These are phyloP conservation scores for Sugiyamaella marilandica DNA, from an alignment of 805 yeast species.

Conservation along the genomic window DNA sequence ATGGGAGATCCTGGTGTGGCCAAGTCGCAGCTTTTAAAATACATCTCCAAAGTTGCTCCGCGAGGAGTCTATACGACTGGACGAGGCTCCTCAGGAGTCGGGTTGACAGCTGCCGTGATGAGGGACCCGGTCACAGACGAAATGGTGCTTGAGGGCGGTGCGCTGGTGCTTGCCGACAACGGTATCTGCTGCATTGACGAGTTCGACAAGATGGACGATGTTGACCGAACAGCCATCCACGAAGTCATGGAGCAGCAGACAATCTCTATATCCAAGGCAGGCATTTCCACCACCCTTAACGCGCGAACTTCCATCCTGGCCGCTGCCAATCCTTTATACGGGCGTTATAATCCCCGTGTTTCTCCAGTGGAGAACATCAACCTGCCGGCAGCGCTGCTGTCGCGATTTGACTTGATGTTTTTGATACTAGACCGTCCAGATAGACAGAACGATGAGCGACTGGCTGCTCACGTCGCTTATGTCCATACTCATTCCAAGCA, in stretches of 20 bases:
- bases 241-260: constrained; percentile 99
- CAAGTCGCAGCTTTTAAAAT: constrained; percentile 89
- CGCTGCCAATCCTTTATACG: constrained; percentile 97
- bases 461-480: constrained; percentile 91
- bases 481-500: constrained; percentile 92
- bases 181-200: constrained; percentile 99
- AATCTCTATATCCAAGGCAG: constrained; percentile 94
- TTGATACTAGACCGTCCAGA: constrained; percentile 80
- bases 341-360: constrained; percentile 83
- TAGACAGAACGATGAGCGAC: constrained; percentile 71
- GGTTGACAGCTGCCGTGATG: constrained; percentile 98
- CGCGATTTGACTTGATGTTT: constrained; percentile 89
- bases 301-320: constrained; percentile 95
- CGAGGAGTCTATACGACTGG: constrained; percentile 97
- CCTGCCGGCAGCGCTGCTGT: constrained; percentile 90
- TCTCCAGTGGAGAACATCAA: constrained; percentile 95
- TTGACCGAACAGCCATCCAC: constrained; percentile 94
- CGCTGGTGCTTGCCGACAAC: constrained; percentile 91
- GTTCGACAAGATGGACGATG: constrained; percentile 97
- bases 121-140: constrained; percentile 99
- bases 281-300: constrained; percentile 90
- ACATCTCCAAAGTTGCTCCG: constrained; percentile 89
- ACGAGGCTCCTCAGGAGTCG: constrained; percentile 98
- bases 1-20: constrained; percentile 99
- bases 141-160: constrained; percentile 98